phyloP scores from a whole-genome alignment of 2,329 filamentous ascomycete species.

The Monosporascus sp. region DNA sequence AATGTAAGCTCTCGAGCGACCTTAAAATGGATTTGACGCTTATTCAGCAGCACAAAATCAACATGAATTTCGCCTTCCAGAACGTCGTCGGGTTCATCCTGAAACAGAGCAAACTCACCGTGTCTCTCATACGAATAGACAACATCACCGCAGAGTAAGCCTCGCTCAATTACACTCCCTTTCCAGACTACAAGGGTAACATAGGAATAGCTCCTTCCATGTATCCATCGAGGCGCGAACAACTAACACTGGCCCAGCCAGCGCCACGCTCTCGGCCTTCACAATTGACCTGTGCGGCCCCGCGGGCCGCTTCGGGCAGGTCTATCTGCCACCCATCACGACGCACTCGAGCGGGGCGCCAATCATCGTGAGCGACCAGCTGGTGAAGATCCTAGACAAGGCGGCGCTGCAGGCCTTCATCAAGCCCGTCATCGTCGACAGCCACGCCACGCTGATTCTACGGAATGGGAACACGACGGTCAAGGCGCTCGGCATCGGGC shows the following conservation, averaged over 20 bases:
- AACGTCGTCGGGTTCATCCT: slow-evolving; percentile 14
- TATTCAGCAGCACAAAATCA: slow-evolving; percentile 6
- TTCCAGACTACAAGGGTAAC: no score
- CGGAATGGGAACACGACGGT: slow-evolving; percentile 16
- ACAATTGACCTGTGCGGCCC: slow-evolving; percentile 13
- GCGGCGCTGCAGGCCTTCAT: slow-evolving; percentile 18
- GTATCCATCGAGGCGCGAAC: slow-evolving; percentile 18
- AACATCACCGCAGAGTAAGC: slow-evolving; percentile 24
- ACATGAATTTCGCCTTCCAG: slow-evolving; percentile 20
- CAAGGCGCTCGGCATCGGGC: slow-evolving; percentile 13
- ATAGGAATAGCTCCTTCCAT: slow-evolving; percentile 14
- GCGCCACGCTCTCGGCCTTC: slow-evolving; percentile 11
- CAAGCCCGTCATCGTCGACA: slow-evolving; percentile 8
- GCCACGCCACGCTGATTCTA: slow-evolving; percentile 10
- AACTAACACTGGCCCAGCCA: slow-evolving; percentile 15
- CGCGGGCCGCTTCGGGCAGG: slow-evolving; percentile 15
- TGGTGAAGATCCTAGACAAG: slow-evolving; percentile 16
- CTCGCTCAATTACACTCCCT: no score
- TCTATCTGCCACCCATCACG: slow-evolving; percentile 16
- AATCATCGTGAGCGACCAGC: slow-evolving; percentile 14
- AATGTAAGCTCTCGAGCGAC: no score
- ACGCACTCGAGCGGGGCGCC: slow-evolving; percentile 11
- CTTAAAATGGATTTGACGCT: not conserved
- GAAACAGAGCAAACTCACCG: slow-evolving; percentile 14
- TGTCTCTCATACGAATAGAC: slow-evolving; percentile 20